Evolutionary conservation across 1,284 basidiomycete genomes (phyloP), one percentile per base, ranked within the genome.

Genomic region (Cryptococcus sp.): DNA sequence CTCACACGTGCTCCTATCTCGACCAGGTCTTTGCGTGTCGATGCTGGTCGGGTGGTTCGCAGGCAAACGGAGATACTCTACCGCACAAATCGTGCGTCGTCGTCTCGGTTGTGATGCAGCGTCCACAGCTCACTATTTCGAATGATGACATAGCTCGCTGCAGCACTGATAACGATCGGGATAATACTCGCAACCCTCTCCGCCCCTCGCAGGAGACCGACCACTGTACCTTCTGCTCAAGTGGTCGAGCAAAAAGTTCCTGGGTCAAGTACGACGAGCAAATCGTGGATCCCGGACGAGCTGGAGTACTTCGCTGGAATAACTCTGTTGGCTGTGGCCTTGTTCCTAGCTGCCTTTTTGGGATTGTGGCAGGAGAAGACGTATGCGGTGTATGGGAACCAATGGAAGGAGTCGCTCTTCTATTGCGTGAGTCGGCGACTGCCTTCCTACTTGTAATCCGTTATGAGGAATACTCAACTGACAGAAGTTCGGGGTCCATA

Each of bases 401-500:
- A 74, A 52, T 97, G 93, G 93, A 85, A 89, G 69, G 93, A 97
- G 78, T 87, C 85, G 34, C 86, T 97, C 82, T 97, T 96, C 79
- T 97, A 93, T 67, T 70, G 66, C 17, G 79, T 78, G 44, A 57
- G 75, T 62, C 25, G 5, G n/a, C 19, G 19, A 11, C 23, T 43
- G 19, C 3, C 23, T 47, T 13, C 26, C 10, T 20, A 11, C 44
- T 44, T 34, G 29, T 10, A 10, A 5, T n/a, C 41, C 26, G 26
- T 5, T 29, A 29, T 10, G 10, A 29, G 20, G 40, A 20, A 43
- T 20, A n/a, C 19, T 5, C n/a, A 26, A 13, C 47, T 49, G 37
- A 49, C 20, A 45, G 10, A 2, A 22, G 38, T 34, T 34, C n/a
- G n/a, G n/a, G 29, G 29, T 49, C 13, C 25, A 11, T 22, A 26